Conservation (phyloP, 805 yeast genomes). For the Candida dajiaensis region DNA sequence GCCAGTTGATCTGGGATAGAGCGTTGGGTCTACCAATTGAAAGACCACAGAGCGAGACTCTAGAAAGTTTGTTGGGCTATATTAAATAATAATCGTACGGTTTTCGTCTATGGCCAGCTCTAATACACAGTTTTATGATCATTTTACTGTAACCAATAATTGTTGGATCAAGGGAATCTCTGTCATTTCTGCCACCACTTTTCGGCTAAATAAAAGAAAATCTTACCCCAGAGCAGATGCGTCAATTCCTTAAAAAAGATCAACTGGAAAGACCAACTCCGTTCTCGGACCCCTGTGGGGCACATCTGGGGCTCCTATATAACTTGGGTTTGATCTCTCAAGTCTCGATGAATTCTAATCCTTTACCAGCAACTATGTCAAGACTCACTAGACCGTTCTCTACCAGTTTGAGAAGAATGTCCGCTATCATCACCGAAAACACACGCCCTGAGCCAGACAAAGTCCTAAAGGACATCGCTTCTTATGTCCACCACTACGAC, state of each 20-base stretch:
- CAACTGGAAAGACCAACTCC: background rate
- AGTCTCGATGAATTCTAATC: background rate
- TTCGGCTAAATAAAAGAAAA: background rate
- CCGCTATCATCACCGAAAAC: constrained; percentile 35
- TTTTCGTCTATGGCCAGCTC: no score
- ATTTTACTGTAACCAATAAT: no score
- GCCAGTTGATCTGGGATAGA: constrained; percentile 77
- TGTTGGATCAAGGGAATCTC: background rate
- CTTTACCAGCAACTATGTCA: background rate
- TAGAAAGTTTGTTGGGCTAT: constrained; percentile 9
- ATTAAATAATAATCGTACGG: background rate
- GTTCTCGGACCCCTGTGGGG: background rate
- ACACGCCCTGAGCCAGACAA: constrained; percentile 46
- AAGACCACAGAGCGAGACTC: constrained; percentile 48
- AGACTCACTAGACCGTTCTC: background rate
- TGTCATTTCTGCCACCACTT: background rate
- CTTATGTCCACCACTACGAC: constrained; percentile 41
- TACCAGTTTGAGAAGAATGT: constrained; percentile 8
- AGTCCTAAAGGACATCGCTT: constrained; percentile 43
- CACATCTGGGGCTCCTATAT: background rate
- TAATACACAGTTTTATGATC: background rate
- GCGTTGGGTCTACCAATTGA: constrained; percentile 74
- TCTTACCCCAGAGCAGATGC: background rate
- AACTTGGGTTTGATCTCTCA: background rate
- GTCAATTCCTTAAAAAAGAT: background rate